A percentile compares a stretch with the other conserved stretches of the same genome.
phyloP scores from a whole-genome alignment of 192 early-diverging fungal species.

The Backusella parvicylindrica region DNA sequence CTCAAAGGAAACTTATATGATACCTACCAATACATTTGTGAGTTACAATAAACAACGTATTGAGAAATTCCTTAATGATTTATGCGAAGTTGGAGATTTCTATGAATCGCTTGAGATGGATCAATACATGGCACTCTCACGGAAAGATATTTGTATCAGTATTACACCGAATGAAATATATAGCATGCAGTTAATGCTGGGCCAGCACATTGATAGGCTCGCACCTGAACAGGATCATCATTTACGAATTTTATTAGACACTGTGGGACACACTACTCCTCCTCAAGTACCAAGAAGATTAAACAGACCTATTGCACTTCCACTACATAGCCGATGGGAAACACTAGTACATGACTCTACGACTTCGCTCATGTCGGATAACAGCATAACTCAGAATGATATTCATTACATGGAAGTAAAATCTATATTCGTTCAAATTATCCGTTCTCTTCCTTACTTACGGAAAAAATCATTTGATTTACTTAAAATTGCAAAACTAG shows the following conservation, averaged over 20 bases:
- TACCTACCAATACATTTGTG: constrained; percentile 80
- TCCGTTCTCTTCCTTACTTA: constrained; percentile 82
- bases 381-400: constrained; percentile 83
- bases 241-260: constrained; percentile 69
- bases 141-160: constrained; percentile 81
- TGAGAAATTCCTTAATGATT: constrained; percentile 80
- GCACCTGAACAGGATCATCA: constrained; percentile 75
- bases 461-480: constrained; percentile 58
- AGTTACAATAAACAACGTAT: constrained; percentile 81
- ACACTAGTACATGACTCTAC: constrained; percentile 61
- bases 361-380: constrained; percentile 56
- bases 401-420: constrained; percentile 94
- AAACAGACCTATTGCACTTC: constrained; percentile 65
- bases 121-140: constrained; percentile 91
- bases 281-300: constrained; percentile 73
- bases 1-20: constrained; percentile 89
- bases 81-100: constrained; percentile 93
- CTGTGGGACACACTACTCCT: constrained; percentile 64
- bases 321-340: constrained; percentile 78
- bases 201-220: constrained; percentile 76
- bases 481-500: constrained; percentile 66
- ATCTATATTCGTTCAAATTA: constrained; percentile 85
- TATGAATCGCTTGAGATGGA: constrained; percentile 97
- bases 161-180: constrained; percentile 94
- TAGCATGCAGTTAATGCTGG: constrained; percentile 80